These are phyloP conservation scores for Primulina eburnea DNA, from an alignment of 257 asterid genomes.

Conservation along the genomic window DNA sequence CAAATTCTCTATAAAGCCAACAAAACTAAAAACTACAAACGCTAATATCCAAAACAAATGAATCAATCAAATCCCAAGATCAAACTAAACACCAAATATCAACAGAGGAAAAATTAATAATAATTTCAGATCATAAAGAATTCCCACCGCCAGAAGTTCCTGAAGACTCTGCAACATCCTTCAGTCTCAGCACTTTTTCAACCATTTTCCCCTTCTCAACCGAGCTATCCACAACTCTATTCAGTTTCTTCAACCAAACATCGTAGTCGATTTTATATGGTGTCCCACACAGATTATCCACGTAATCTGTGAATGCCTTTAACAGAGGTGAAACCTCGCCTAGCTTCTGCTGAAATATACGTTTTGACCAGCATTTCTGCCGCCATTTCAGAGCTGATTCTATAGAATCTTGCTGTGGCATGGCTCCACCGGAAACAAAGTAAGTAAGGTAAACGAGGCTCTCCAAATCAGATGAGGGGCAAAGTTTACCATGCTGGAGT, in stretches of 20 bases:
- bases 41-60: constrained; percentile 5
- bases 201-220: constrained; percentile 53
- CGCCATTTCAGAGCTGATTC: constrained; percentile 78
- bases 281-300: constrained; percentile 70
- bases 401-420: constrained; percentile 62
- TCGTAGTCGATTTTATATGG: constrained; percentile 75
- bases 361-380: constrained; percentile 63
- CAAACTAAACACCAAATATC: constrained; percentile 17
- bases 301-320: constrained; percentile 77
- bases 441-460: constrained; percentile 64
- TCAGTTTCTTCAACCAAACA: constrained; percentile 60
- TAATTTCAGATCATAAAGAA: constrained; percentile 32
- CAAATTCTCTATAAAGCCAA: not conserved
- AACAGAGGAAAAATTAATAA: constrained; percentile 5
- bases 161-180: constrained; percentile 57
- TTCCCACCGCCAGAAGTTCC: constrained; percentile 46
- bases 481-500: constrained; percentile 73
- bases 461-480: constrained; percentile 79
- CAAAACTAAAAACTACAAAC: not conserved
- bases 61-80: constrained; percentile 21
- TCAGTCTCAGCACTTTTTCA: constrained; percentile 35
- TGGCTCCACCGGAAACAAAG: constrained; percentile 56
- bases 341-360: constrained; percentile 53
- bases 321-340: constrained; percentile 67
- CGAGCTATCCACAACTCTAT: constrained; percentile 45